A percentile compares a stretch with the other conserved stretches of the same genome.
These are phyloP conservation scores for Patellifolia procumbens DNA, from an alignment of 179 eudicot genomes.

Conservation along the genomic window DNA sequence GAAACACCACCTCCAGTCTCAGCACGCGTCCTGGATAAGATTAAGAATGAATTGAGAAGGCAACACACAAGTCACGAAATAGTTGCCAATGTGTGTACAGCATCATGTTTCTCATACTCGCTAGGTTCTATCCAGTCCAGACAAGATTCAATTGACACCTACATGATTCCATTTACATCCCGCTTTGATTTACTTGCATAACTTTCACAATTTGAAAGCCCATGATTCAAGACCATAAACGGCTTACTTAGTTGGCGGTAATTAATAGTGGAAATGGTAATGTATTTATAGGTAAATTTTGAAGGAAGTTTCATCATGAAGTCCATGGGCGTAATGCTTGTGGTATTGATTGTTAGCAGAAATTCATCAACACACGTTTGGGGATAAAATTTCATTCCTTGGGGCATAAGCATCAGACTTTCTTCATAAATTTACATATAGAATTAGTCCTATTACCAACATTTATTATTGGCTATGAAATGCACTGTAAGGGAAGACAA, in stretches of 20 bases:
- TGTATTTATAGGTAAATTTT: too few relatives aligned
- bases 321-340: too few relatives aligned
- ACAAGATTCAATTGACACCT: not conserved
- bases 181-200: not conserved
- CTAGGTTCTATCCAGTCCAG: not conserved
- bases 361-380: not conserved
- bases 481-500: not conserved
- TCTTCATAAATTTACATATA: too few relatives aligned
- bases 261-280: too few relatives aligned
- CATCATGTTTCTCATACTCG: not conserved
- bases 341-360: not conserved
- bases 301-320: too few relatives aligned
- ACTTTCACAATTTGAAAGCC: not conserved
- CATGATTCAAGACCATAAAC: not conserved
- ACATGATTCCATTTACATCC: not conserved
- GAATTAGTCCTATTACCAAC: too few relatives aligned
- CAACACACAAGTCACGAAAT: not conserved
- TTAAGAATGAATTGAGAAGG: not conserved
- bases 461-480: not conserved
- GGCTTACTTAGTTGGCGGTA: too few relatives aligned
- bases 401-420: not conserved
- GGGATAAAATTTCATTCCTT: too few relatives aligned
- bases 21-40: slow-evolving; percentile 62
- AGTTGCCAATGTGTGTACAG: not conserved
- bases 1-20: slow-evolving; percentile 84